Base-by-base conservation (phyloP, 108 stramenopile species). In the Cyclotella choctawhatcheeana region DNA sequence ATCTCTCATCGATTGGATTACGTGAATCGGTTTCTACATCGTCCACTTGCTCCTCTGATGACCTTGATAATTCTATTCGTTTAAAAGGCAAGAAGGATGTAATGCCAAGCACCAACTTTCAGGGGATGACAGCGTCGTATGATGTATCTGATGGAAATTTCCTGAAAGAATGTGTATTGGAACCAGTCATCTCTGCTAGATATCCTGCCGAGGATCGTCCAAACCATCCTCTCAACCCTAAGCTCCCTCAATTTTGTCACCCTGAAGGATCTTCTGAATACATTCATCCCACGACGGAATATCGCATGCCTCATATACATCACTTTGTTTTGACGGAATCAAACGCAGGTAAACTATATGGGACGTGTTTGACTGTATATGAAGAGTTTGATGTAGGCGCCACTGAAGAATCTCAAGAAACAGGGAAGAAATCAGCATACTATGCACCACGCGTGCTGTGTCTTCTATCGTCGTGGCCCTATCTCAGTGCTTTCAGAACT, bases 401-500 rank as follows among this genome's bases (percentile, higher is more conserved):
- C 18, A 47, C 25, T 31, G 54, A 76, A 29, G 61, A 66, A 20
- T 64, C 74, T n/a, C 14, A 56, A 32, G 29, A 45, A 33, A n/a
- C 18, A 43, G 47, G 45, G 22, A 21, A 55, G 27, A 65, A 83
- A 33, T 55, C 31, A 10, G 40, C 65, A 16, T 71, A 91, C 58
- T 94, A 89, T 54, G 79, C 89, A 20, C 99, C 99, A 21, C 79
- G 91, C 32, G 93, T 95, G 16, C 76, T 99, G 27, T 94, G 96
- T 55, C 74, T 99, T 35, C 73, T 99, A 37, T 96, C 94, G 18
- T 92, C 96, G 27, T 97, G 94, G 89, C 97, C 97, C 0, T 99
- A 97, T 74, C 85, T 96, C 66, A 84, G 69, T 40, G 86, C 94
- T 32, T 97, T 95, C 71, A 87, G 93, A 34, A 85, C 88, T 26